Evolutionary conservation across 164 flowering plant species (phyloP).

Genomic region (Kingdonia uniflora): DNA sequence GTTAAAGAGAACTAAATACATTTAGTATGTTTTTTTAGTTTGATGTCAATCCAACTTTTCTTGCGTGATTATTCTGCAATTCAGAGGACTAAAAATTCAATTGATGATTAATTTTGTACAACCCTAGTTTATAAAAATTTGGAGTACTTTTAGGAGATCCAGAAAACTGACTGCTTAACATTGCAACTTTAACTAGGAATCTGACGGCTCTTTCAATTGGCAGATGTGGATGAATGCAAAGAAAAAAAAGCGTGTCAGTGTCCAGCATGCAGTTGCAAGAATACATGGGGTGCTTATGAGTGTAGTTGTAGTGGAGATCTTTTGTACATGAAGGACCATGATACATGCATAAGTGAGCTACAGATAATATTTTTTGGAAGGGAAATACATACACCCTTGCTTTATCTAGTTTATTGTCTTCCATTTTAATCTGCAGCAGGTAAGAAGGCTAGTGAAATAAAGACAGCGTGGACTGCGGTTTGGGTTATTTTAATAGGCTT

Average conservation of each 20-base stretch:
- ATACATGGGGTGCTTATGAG: slow-evolving; percentile 84
- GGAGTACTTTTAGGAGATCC: no score
- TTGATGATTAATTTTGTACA: no score
- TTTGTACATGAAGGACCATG: slow-evolving; percentile 78
- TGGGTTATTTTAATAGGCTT: slow-evolving; percentile 73
- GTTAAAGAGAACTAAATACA: no score
- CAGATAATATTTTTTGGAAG: no score
- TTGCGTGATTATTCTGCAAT: no score
- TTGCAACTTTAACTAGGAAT: no score
- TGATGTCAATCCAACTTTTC: no score
- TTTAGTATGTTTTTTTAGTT: no score
- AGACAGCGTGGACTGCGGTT: slow-evolving; percentile 68
- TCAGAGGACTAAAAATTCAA: no score
- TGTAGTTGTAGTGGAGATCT: slow-evolving; percentile 70
- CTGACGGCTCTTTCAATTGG: neutral
- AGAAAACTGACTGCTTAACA: no score
- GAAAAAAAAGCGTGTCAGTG: slow-evolving; percentile 83
- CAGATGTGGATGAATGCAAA: slow-evolving; percentile 91
- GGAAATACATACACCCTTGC: neutral
- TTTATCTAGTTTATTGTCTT: slow-evolving; percentile 8
- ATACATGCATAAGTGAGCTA: slow-evolving; percentile 80
- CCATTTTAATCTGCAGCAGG: slow-evolving; percentile 30
- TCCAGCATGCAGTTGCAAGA: slow-evolving; percentile 75
- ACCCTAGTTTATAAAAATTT: no score
- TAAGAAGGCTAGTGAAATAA: slow-evolving; percentile 42